Base-by-base conservation (phyloP, 257 asterid genomes). In the Solanum paucissectum region DNA sequence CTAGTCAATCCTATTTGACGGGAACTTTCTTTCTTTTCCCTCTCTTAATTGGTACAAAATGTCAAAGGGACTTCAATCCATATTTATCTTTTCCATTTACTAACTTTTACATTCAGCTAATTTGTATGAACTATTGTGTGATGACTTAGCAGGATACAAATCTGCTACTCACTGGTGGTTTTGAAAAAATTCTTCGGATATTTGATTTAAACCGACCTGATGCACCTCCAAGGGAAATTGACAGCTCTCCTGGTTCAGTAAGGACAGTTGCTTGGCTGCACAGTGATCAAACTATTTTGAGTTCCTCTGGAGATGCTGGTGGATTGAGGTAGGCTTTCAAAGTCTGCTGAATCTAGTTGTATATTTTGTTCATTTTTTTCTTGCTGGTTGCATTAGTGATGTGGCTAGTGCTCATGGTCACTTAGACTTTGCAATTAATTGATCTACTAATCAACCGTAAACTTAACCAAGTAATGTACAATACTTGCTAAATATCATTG, bases 191-290 rank as follows among this genome's bases (percentile, higher is more conserved):
- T 83, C 91, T 96, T 72, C 98, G 99, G 79, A 92, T 96, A 89
- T 96, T 90, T 88, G 99, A 95, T 91, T 87, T 95, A 82, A 95
- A 95, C 89, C 90, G 92, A 88, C 95, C 94, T 77, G 99, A 97
- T 88, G 98, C 97, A 60, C 94, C 95, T 42, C 99, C 99, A 73
- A 93, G 98, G 92, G 99, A 95, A 93, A 91, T 97, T 58, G 98
- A 95, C 74, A 93, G 92, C 73, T 92, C 98, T 87, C 98, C 99
- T 49, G 95, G 99, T 88, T 93, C 97, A 55, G 95, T 97, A 87
- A 95, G 99, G 90, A 92, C 99, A 40, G 71, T 93, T 89, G 91
- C 95, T 83, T 97, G 99, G 99, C 98, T 97, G 75, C 99, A 95
- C 87, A 94, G 95, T 75, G 99, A 97, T 90, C 99, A 93, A 89